Conservation (phyloP, 2,329 filamentous ascomycete genomes). For the Phyllosticta citribraziliensis region DNA sequence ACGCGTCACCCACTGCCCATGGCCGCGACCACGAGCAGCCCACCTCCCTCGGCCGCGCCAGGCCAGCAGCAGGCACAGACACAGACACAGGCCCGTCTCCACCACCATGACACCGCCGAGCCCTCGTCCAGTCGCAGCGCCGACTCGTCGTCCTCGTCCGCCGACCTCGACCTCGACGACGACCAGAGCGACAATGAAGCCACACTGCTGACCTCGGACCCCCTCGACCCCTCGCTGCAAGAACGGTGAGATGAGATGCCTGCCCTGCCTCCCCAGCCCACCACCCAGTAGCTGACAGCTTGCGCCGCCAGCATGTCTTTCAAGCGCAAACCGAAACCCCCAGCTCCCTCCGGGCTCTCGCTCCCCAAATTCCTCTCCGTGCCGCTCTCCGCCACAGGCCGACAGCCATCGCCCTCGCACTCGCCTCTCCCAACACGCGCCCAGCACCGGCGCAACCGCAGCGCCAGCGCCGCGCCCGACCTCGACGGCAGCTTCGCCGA, state of each 20-base stretch:
- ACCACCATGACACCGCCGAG: slow-evolving; percentile 24
- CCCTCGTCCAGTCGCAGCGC: slow-evolving; percentile 35
- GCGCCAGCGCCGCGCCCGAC: slow-evolving; percentile 18
- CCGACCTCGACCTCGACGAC: slow-evolving; percentile 22
- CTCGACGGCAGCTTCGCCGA: slow-evolving; percentile 31
- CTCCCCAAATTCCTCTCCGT: slow-evolving; percentile 37
- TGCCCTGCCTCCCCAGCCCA: too few relatives aligned
- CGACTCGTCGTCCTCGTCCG: slow-evolving; percentile 22
- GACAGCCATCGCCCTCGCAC: slow-evolving; percentile 13
- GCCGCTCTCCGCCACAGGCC: slow-evolving; percentile 12
- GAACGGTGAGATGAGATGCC: neutral
- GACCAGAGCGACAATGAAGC: slow-evolving; percentile 42
- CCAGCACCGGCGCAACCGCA: slow-evolving; percentile 20
- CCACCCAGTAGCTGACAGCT: slow-evolving; percentile 7
- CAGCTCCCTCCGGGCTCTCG: slow-evolving; percentile 24
- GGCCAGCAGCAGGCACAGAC: too few relatives aligned
- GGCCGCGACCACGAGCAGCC: neutral
- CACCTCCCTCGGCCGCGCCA: neutral
- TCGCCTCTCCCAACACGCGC: slow-evolving; percentile 21
- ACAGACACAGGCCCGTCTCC: neutral
- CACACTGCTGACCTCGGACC: slow-evolving; percentile 45
- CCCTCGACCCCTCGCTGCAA: slow-evolving; percentile 32
- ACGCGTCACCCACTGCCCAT: neutral
- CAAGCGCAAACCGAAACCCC: slow-evolving; percentile 55
- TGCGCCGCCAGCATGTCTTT: slow-evolving; percentile 46